Percentiles rank a stretch among this genome's conserved stretches.
phyloP scores from a whole-genome alignment of 345 rosid species.

The Triadica sebifera region DNA sequence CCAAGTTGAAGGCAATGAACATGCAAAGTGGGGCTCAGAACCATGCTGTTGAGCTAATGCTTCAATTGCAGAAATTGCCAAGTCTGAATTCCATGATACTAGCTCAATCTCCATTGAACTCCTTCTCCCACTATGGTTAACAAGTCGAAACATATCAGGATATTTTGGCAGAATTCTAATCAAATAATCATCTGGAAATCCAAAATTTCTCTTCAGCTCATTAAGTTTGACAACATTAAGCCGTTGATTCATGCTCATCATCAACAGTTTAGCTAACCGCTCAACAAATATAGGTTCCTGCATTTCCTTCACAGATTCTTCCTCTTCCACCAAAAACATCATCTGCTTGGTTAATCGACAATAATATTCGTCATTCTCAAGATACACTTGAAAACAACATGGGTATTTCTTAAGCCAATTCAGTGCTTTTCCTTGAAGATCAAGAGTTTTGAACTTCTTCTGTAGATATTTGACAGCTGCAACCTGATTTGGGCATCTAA shows the following conservation, averaged over 20 bases:
- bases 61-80: constrained; percentile 74
- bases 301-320: constrained; percentile 59
- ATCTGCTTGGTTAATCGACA: constrained; percentile 66
- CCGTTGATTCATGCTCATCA: constrained; percentile 76
- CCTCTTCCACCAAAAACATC: constrained; percentile 77
- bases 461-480: constrained; percentile 58
- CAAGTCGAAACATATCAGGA: constrained; percentile 52
- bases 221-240: constrained; percentile 71
- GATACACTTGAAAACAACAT: constrained; percentile 72
- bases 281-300: constrained; percentile 60
- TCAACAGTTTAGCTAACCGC: constrained; percentile 68
- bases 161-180: constrained; percentile 70
- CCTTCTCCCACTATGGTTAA: constrained; percentile 72
- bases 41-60: constrained; percentile 48
- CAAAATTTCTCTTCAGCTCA: constrained; percentile 68
- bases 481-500: constrained; percentile 64
- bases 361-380: constrained; percentile 58
- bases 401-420: constrained; percentile 95
- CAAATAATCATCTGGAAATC: constrained; percentile 80
- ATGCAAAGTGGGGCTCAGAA: constrained; percentile 53
- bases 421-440: constrained; percentile 88
- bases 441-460: constrained; percentile 90
- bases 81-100: constrained; percentile 61
- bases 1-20: constrained; percentile 77
- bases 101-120: constrained; percentile 95